Percentiles rank a stretch among this genome's conserved stretches.
phyloP scores from a whole-genome alignment of 2,329 filamentous ascomycete genomes.

The Pezicula rhizophila region DNA sequence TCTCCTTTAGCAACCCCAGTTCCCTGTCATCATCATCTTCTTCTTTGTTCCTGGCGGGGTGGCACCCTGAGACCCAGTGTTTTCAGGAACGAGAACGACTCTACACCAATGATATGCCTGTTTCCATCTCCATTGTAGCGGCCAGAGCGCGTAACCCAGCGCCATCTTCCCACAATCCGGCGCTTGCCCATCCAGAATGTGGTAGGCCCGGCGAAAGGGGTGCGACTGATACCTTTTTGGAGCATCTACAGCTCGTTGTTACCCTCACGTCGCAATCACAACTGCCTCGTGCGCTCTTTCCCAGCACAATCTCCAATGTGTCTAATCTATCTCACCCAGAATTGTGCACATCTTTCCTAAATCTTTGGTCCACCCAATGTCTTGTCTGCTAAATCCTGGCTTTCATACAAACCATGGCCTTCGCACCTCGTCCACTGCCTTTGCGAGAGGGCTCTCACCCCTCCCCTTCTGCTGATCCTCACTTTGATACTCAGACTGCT shows the following conservation, averaged over 20 bases:
- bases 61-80: neutral
- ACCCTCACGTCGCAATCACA: neutral
- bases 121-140: no score
- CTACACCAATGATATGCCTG: neutral
- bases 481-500: slow-evolving; percentile 25
- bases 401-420: slow-evolving; percentile 19
- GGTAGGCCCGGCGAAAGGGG: no score
- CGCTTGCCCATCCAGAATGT: no score
- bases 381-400: slow-evolving; percentile 9
- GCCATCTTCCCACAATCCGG: no score
- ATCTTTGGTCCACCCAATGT: slow-evolving; percentile 17
- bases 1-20: neutral
- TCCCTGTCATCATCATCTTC: no score
- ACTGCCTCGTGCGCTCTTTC: neutral
- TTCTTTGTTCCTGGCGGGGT: neutral
- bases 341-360: slow-evolving; percentile 6
- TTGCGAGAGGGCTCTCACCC: slow-evolving; percentile 6
- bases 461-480: slow-evolving; percentile 14
- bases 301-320: slow-evolving; percentile 2
- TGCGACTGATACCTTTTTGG: no score
- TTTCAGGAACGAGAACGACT: neutral
- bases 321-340: slow-evolving; percentile 11
- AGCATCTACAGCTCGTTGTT: no score
- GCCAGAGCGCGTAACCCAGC: no score
- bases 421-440: slow-evolving; percentile 7